These are phyloP conservation scores for Musa balbisiana DNA, from an alignment of 202 grass and related monocot species.

Conservation along the genomic window DNA sequence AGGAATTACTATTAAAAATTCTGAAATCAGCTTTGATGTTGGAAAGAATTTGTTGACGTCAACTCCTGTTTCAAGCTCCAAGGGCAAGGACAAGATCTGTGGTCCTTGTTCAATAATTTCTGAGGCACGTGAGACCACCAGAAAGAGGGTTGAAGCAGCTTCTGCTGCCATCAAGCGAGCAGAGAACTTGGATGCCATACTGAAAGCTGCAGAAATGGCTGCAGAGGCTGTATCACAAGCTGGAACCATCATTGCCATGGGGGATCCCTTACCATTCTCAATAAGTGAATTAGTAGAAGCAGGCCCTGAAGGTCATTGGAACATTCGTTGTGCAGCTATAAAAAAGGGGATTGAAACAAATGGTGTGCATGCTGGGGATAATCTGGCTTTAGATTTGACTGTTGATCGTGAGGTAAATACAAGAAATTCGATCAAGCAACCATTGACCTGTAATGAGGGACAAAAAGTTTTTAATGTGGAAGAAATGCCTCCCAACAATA, in stretches of 20 bases:
- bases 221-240: slow-evolving; percentile 77
- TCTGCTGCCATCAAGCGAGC: slow-evolving; percentile 83
- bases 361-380: slow-evolving; percentile 12
- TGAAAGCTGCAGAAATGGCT: slow-evolving; percentile 87
- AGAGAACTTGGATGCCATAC: slow-evolving; percentile 84
- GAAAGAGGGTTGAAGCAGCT: slow-evolving; percentile 86
- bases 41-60: slow-evolving; percentile 28
- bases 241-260: slow-evolving; percentile 79
- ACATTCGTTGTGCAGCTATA: slow-evolving; percentile 14
- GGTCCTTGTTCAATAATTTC: slow-evolving; percentile 56
- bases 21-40: slow-evolving; percentile 8
- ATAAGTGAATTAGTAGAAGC: slow-evolving; percentile 72
- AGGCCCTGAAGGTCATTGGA: slow-evolving; percentile 75
- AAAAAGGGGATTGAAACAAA: slow-evolving; percentile 4
- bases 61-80: slow-evolving; percentile 36
- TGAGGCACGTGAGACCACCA: slow-evolving; percentile 71
- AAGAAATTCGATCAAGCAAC: slow-evolving; percentile 29
- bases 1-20: slow-evolving; percentile 24
- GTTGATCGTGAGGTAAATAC: slow-evolving; percentile 26
- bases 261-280: slow-evolving; percentile 79
- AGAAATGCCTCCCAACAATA: slow-evolving; percentile 31
- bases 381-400: slow-evolving; percentile 23
- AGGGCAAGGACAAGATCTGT: slow-evolving; percentile 38
- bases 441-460: slow-evolving; percentile 31
- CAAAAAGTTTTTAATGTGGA: slow-evolving; percentile 1